Evolutionary conservation across 495 filamentous ascomycete species (phyloP).

Genomic region (Oidiodendron maius): DNA sequence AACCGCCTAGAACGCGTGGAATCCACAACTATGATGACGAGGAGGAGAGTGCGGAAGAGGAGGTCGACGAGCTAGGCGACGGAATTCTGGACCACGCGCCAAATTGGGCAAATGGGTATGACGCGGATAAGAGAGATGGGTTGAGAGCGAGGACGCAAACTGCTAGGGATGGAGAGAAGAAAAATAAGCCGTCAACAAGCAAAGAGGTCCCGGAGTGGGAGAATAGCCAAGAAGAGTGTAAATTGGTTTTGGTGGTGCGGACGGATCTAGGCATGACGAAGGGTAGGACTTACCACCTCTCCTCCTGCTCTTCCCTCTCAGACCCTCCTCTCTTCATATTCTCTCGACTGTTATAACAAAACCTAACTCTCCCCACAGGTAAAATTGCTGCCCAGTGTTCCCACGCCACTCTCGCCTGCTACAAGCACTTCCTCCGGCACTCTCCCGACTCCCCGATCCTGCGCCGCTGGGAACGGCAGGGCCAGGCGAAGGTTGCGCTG

Average conservation of each 20-base stretch:
- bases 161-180: conserved; percentile 11
- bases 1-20: conserved; percentile 2
- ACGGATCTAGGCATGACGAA: conserved; percentile 96
- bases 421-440: conserved; percentile 65
- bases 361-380: conserved; percentile 44
- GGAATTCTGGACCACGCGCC: conserved; percentile 50
- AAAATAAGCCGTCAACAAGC: conserved; percentile 4
- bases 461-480: conserved; percentile 72
- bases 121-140: conserved; percentile 43
- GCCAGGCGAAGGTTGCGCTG: conserved; percentile 89
- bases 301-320: background rate
- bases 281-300: conserved; percentile 44
- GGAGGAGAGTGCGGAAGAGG: conserved; percentile 47
- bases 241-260: conserved; percentile 85
- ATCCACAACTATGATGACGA: conserved; percentile 18
- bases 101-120: conserved; percentile 48
- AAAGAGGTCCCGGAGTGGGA: conserved; percentile 5
- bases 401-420: conserved; percentile 96
- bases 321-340: no score
- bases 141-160: conserved; percentile 27
- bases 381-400: conserved; percentile 96
- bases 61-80: conserved; percentile 47
- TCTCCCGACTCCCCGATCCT: conserved; percentile 53
- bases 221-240: conserved; percentile 72
- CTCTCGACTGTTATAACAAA: no score